Evolutionary conservation across 1,284 basidiomycete species (phyloP).

Genomic region (Puccinia brachypodii): DNA sequence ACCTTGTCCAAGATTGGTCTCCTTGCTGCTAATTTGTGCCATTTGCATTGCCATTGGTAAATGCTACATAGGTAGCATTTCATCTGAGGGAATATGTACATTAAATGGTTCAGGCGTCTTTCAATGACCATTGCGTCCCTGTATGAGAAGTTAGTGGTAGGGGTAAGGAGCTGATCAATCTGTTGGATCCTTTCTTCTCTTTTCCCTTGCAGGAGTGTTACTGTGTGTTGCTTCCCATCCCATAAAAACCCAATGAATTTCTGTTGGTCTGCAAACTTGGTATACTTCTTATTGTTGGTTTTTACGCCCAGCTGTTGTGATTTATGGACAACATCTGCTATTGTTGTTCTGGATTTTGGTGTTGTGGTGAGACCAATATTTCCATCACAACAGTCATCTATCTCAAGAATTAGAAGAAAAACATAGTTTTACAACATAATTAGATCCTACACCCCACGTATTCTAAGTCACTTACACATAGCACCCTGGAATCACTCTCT

Average conservation of each 20-base stretch:
- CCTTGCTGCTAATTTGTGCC: not conserved
- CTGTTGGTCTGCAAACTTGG: not conserved
- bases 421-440: too few relatives aligned
- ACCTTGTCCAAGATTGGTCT: not conserved
- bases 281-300: too few relatives aligned
- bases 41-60: not conserved
- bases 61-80: not conserved
- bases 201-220: not conserved
- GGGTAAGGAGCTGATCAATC: not conserved
- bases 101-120: not conserved
- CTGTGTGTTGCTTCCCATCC: not conserved
- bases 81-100: not conserved
- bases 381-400: too few relatives aligned
- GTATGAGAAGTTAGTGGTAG: not conserved
- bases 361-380: too few relatives aligned
- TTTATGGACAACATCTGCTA: too few relatives aligned
- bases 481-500: too few relatives aligned
- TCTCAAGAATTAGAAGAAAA: too few relatives aligned
- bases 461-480: too few relatives aligned
- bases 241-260: not conserved
- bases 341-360: too few relatives aligned
- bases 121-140: not conserved
- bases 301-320: too few relatives aligned
- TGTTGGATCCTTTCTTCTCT: not conserved
- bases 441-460: too few relatives aligned